A percentile compares a stretch with the other conserved stretches of the same genome.
Evolutionary conservation across 495 filamentous ascomycete genomes (phyloP).

Genomic region (Trichoderma virens): DNA sequence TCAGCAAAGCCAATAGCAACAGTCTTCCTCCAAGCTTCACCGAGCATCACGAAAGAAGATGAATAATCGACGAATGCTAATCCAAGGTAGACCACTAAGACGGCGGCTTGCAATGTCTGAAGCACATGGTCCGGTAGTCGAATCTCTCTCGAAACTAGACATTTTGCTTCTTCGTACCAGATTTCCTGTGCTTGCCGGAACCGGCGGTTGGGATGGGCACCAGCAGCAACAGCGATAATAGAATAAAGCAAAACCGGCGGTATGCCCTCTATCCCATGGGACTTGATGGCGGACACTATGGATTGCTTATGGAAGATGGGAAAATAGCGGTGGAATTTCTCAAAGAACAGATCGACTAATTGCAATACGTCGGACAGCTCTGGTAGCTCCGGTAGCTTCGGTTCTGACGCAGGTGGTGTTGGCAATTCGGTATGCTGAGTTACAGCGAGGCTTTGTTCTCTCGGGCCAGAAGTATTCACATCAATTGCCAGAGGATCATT

Average conservation of each 20-base stretch:
- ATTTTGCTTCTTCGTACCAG: conserved; percentile 6
- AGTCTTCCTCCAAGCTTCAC: not conserved
- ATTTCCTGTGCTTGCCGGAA: not conserved
- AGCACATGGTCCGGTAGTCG: not conserved
- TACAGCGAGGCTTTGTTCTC: not conserved
- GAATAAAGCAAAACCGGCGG: not conserved
- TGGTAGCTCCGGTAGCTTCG: not conserved
- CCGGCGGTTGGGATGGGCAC: not conserved
- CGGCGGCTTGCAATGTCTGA: conserved; percentile 6
- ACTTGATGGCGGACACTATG: not conserved
- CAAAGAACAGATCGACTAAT: not conserved
- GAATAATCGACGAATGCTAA: not conserved
- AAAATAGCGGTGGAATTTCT: not conserved
- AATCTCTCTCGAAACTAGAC: not conserved
- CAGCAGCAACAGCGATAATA: not conserved
- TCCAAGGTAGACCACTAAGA: not conserved
- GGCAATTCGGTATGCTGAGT: not conserved
- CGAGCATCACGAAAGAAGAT: not conserved
- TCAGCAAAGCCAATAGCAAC: not conserved
- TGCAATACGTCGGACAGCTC: not conserved
- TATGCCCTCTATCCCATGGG: not conserved
- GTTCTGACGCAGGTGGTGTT: not conserved
- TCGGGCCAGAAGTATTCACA: not conserved
- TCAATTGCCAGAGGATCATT: not conserved
- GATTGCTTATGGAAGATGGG: not conserved